Percentiles rank a stretch among this genome's conserved stretches.
These are phyloP conservation scores for Talaromyces proteolyticus DNA, from an alignment of 495 filamentous ascomycete genomes.

Conservation along the genomic window DNA sequence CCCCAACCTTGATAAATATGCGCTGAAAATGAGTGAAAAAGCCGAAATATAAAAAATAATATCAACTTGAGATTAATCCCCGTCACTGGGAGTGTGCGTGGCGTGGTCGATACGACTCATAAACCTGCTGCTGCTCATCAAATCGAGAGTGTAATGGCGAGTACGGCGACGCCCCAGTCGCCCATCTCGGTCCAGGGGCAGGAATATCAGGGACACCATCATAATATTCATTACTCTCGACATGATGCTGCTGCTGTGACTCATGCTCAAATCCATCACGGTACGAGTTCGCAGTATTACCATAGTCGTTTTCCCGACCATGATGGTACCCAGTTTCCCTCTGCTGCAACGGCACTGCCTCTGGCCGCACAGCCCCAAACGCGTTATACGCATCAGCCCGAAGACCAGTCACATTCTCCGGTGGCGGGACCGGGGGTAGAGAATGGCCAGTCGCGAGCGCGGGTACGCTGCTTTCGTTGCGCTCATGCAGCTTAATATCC, in stretches of 20 bases:
- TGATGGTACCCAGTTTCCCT: neutral
- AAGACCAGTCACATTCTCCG: too few species aligned
- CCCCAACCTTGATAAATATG: too few species aligned
- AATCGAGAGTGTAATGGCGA: conserved; percentile 6
- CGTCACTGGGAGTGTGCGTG: neutral
- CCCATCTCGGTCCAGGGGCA: conserved; percentile 4
- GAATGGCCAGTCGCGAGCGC: neutral
- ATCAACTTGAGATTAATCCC: conserved; percentile 4
- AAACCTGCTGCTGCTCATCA: neutral
- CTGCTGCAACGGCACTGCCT: neutral
- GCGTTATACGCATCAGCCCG: conserved; percentile 5
- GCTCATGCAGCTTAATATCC: conserved; percentile 29
- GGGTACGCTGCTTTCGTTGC: conserved; percentile 14
- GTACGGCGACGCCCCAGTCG: neutral
- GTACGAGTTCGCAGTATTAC: neutral
- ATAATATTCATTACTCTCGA: conserved; percentile 1
- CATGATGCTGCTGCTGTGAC: neutral
- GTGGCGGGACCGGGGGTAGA: too few species aligned
- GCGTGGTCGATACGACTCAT: conserved; percentile 2
- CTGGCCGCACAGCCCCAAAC: conserved; percentile 3
- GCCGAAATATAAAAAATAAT: neutral
- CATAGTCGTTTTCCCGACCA: neutral
- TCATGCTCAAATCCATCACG: neutral
- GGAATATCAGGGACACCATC: conserved; percentile 5
- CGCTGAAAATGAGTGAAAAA: neutral